A percentile compares a stretch with the other conserved stretches of the same genome.
phyloP scores from a whole-genome alignment of 2,329 filamentous ascomycete genomes.

The Aspergillus ruber region DNA sequence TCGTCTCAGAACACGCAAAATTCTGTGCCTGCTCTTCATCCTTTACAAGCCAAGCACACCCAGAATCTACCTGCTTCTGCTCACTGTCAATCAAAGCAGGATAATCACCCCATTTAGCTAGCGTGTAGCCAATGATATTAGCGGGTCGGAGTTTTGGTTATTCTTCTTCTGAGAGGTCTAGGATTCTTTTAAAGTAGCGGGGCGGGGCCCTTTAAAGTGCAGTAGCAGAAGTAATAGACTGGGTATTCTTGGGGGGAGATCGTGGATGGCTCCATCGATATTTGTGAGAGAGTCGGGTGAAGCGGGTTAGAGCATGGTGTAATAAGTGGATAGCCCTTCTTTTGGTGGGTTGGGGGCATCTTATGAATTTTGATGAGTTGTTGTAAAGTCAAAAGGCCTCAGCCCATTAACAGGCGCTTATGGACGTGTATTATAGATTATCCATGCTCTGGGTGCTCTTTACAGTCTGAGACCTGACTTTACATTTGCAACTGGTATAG shows the following conservation, averaged over 20 bases:
- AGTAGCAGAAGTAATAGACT: constrained; percentile 26
- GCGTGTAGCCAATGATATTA: constrained; percentile 9
- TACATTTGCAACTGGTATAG: too few species aligned
- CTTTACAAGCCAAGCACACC: constrained; percentile 9
- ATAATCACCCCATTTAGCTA: constrained; percentile 12
- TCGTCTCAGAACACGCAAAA: constrained; percentile 5
- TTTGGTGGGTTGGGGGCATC: background rate
- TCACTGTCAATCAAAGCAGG: constrained; percentile 10
- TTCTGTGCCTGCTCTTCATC: constrained; percentile 6
- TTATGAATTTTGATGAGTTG: background rate
- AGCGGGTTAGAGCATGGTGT: constrained; percentile 6
- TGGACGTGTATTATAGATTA: too few species aligned
- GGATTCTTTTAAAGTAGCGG: constrained; percentile 8
- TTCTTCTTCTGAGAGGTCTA: constrained; percentile 9
- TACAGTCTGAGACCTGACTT: too few species aligned
- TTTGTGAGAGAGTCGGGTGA: constrained; percentile 4
- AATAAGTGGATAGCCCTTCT: constrained; percentile 3
- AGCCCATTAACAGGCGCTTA: too few species aligned
- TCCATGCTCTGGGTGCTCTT: too few species aligned
- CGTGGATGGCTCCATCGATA: background rate
- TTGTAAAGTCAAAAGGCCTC: too few species aligned
- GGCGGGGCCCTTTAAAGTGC: too few species aligned
- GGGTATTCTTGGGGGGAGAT: constrained; percentile 6
- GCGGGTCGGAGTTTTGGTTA: constrained; percentile 7
- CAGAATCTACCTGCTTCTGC: constrained; percentile 6